phyloP scores from a whole-genome alignment of 805 yeast genomes.

The Candida insectorum region DNA sequence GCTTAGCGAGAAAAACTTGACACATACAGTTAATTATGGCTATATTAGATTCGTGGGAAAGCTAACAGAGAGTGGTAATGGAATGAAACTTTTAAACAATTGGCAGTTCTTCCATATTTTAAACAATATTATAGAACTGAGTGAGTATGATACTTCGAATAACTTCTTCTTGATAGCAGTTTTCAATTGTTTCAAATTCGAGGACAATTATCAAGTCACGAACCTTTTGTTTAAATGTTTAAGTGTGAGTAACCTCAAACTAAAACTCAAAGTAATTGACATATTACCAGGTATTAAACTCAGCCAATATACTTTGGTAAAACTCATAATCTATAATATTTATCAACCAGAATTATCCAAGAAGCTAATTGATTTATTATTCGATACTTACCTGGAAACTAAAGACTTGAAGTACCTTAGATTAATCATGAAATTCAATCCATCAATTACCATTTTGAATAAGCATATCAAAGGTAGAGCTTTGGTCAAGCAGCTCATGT shows the following conservation, averaged over 20 bases:
- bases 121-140: constrained; percentile 60
- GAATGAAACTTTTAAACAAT: constrained; percentile 65
- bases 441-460: constrained; percentile 44
- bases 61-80: constrained; percentile 55
- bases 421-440: constrained; percentile 40
- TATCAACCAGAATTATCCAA: constrained; percentile 9
- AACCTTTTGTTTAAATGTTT: constrained; percentile 58
- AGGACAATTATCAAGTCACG: constrained; percentile 1
- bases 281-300: constrained; percentile 4
- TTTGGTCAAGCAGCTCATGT: constrained; percentile 59
- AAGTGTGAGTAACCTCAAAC: constrained; percentile 50
- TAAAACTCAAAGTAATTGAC: constrained; percentile 35
- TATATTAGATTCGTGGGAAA: constrained; percentile 79
- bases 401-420: constrained; percentile 47
- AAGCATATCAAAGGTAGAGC: constrained; percentile 30
- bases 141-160: constrained; percentile 23
- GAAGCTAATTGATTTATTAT: constrained; percentile 2
- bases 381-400: constrained; percentile 1
- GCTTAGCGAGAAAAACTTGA: constrained; percentile 57
- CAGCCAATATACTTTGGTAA: constrained; percentile 3
- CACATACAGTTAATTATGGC: constrained; percentile 66
- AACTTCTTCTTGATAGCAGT: constrained; percentile 57
- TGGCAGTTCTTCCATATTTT: constrained; percentile 85
- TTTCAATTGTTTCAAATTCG: constrained; percentile 31
- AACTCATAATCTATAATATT: constrained; percentile 5